Evolutionary conservation across 768 basidiomycete species (phyloP), one percentile per base, ranked within the genome.

Genomic region (Tricholoma hemisulphureum): DNA sequence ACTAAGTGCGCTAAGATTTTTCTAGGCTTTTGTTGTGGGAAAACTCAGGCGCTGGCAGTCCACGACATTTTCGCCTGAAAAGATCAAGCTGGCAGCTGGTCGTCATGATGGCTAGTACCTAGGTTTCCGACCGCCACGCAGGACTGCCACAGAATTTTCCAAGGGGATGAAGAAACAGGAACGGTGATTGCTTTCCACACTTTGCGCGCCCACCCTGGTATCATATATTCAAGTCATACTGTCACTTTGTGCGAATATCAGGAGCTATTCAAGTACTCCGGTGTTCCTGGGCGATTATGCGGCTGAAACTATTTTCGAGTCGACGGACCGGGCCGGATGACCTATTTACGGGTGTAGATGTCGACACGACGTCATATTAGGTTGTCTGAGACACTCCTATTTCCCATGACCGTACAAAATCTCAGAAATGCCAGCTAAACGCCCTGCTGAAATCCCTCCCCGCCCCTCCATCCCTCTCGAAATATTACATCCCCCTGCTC

Each of bases 371-470:
- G 28, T 46, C 21, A 26, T 11, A 46, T 46, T 46, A 46, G 45
- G 24, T 46, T 46, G 46, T 48, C 46, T 48, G 28, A 48, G 46
- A 48, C 46, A 48, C 46, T 28, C 46, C 46, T 48, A 48, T 48
- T 48, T 48, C 46, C 46, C 46, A 48, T 48, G 24, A 48, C 26
- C 5, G 26, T 48, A 46, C 46, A 48, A 48, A 48, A 48, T 48
- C 46, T 48, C 46, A 28, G 46, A 48, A 28, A 48, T 48, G 24
- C 16, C 46, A 48, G 26, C 46, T 16, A 28, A 1, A 28, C 13
- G 16, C 4, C 16, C 7, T 16, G 8, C 45, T 11, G 23, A 43
- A 20, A 21, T 43, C 20, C 8, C 6, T 43, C n/a, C 14, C 6
- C 24, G 20, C 21, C 7, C 26, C 46, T 28, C 46, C 26, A 26